phyloP scores from a whole-genome alignment of 371 early-diverging fungal species.

The Lichtheimia hyalospora region DNA sequence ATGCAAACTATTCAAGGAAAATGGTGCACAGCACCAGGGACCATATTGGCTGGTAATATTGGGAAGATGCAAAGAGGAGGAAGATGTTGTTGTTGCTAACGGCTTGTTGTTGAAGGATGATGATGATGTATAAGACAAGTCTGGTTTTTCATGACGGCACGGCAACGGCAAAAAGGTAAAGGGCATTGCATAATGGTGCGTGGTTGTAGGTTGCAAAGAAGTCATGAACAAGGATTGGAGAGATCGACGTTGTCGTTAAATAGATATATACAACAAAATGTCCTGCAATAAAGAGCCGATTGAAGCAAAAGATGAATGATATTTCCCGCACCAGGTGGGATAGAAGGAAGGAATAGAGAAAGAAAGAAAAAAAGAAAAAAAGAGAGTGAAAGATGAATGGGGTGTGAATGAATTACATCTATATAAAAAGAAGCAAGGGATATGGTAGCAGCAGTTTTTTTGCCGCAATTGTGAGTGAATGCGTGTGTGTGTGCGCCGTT shows the following conservation, averaged over 20 bases:
- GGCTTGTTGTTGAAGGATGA: neutral
- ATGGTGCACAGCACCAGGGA: neutral
- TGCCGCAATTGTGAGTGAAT: neutral
- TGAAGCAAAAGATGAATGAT: no score
- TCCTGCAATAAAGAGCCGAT: no score
- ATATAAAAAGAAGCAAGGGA: neutral
- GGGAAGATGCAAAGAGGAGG: neutral
- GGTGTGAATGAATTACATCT: slow-evolving; percentile 1
- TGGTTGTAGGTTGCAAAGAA: neutral
- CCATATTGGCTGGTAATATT: neutral
- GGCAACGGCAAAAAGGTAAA: slow-evolving; percentile 1
- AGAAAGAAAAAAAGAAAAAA: neutral
- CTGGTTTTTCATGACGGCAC: neutral
- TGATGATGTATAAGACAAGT: neutral
- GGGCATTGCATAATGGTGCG: slow-evolving; percentile 1
- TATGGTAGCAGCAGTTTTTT: neutral
- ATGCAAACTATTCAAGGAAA: neutral
- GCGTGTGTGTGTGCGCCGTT: no score
- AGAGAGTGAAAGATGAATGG: neutral
- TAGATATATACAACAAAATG: no score
- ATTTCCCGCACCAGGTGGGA: neutral
- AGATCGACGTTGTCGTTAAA: neutral
- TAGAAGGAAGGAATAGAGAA: neutral
- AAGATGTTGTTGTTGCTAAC: neutral
- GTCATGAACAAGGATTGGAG: neutral